Conservation (phyloP, 306 rosid genomes). For the Castanospermum australe region DNA sequence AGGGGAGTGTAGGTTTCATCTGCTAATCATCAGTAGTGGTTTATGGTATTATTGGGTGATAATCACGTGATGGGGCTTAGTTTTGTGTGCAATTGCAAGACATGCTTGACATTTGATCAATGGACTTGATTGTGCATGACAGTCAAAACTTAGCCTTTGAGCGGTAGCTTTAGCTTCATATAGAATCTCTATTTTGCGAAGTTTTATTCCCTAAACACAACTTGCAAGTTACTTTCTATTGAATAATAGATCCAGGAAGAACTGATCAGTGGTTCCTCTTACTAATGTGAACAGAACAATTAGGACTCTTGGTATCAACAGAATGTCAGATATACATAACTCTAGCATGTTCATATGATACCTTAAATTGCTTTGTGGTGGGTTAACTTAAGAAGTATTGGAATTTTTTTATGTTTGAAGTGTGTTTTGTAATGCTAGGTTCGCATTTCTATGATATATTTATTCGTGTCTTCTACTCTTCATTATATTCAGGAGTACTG, state of each 20-base stretch:
- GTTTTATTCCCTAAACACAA: not conserved
- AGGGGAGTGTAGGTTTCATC: not conserved
- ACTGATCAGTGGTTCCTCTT: not conserved
- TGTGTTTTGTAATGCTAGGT: not conserved
- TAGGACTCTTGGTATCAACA: no score
- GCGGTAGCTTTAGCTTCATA: not conserved
- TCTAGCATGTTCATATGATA: not conserved
- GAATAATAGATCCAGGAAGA: not conserved
- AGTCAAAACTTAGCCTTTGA: not conserved
- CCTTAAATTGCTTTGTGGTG: not conserved
- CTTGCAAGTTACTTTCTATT: not conserved
- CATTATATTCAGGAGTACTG: conserved; percentile 75
- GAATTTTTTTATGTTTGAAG: not conserved
- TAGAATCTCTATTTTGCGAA: not conserved
- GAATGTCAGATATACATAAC: no score
- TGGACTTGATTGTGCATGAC: not conserved
- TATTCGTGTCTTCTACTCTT: conserved; percentile 12
- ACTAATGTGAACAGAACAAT: no score
- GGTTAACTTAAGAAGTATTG: not conserved
- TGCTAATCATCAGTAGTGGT: not conserved
- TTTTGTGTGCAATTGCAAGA: not conserved
- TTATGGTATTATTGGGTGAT: not conserved
- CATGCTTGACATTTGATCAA: not conserved
- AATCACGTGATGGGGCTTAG: not conserved
- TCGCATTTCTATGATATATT: conserved; percentile 12